Percentiles rank a stretch among this genome's conserved stretches.
Evolutionary conservation across 2,329 filamentous ascomycete species (phyloP).

Genomic region (Penicillium rolfsii): DNA sequence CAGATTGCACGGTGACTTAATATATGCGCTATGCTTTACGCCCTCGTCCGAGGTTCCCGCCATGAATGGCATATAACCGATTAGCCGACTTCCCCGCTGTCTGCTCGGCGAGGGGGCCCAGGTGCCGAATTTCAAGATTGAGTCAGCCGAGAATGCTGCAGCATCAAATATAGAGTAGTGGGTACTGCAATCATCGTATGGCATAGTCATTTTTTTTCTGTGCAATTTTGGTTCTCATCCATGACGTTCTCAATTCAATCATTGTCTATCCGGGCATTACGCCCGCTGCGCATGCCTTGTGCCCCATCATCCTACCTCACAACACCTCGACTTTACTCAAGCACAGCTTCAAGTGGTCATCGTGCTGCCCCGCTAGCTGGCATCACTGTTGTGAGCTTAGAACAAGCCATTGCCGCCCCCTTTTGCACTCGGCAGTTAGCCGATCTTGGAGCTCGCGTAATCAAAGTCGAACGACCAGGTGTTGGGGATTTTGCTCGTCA

Average conservation of each 20-base stretch:
- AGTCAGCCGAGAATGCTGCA: background rate
- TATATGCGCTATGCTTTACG: constrained; percentile 4
- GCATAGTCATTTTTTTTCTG: background rate
- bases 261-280: background rate
- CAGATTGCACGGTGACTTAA: background rate
- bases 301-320: background rate
- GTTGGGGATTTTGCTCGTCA: constrained; percentile 58
- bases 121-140: background rate
- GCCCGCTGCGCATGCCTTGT: background rate
- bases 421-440: constrained; percentile 60
- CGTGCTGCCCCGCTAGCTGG: constrained; percentile 44
- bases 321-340: constrained; percentile 13
- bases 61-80: constrained; percentile 19
- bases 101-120: constrained; percentile 63
- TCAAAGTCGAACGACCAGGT: constrained; percentile 58
- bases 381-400: constrained; percentile 56
- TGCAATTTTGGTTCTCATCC: background rate
- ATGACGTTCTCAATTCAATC: constrained; percentile 9
- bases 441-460: constrained; percentile 58
- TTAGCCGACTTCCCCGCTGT: constrained; percentile 58
- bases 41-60: background rate
- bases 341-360: background rate
- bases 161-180: background rate
- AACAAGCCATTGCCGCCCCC: constrained; percentile 59
- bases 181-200: background rate